A percentile compares a stretch with the other conserved stretches of the same genome.
Evolutionary conservation across 148 eudicot genomes (phyloP).

Genomic region (Rhododendron molle): DNA sequence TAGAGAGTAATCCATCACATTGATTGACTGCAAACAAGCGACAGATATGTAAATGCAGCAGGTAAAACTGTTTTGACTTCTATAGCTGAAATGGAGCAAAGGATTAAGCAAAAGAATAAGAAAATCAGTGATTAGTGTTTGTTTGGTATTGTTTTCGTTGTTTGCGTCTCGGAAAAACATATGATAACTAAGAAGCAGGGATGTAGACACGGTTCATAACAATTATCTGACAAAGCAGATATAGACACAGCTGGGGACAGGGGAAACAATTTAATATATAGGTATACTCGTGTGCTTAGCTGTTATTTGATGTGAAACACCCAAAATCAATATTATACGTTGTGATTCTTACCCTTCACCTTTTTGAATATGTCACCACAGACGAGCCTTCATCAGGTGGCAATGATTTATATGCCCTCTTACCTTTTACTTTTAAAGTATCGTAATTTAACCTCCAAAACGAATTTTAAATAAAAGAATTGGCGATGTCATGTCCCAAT

Average conservation of each 20-base stretch:
- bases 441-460: not conserved
- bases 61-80: conserved; percentile 9
- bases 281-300: not conserved
- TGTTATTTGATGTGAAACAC: not conserved
- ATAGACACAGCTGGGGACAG: not conserved
- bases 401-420: not conserved
- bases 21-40: conserved; percentile 51
- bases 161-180: not conserved
- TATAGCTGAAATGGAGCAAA: not conserved
- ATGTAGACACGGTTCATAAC: not conserved
- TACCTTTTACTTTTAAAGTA: not conserved
- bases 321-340: not conserved
- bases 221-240: not conserved
- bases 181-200: not conserved
- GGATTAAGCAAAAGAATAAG: not conserved
- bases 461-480: not conserved
- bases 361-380: not conserved
- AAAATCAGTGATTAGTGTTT: not conserved
- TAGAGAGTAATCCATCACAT: conserved; percentile 94
- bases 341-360: not conserved
- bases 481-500: not conserved
- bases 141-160: not conserved
- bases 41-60: conserved; percentile 7
- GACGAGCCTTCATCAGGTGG: not conserved
- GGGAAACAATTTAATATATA: not conserved